phyloP scores from a whole-genome alignment of 2,329 filamentous ascomycete species.

The Podosphaera aphanis region DNA sequence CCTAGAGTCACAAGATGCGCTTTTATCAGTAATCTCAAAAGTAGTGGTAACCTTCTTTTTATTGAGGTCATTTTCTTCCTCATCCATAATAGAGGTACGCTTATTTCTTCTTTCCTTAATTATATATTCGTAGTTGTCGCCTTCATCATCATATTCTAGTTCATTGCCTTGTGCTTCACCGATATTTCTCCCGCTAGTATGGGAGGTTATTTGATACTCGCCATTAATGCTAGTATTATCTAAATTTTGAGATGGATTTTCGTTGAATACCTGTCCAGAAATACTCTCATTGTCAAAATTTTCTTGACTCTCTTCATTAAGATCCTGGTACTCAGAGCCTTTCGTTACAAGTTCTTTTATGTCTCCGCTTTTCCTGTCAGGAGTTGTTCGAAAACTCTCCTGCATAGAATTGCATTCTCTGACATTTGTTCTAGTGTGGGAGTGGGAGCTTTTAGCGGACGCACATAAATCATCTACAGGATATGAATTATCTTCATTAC shows the following conservation, averaged over 20 bases:
- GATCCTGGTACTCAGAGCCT: neutral
- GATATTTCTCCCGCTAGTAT: constrained; percentile 8
- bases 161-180: constrained; percentile 10
- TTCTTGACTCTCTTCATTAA: neutral
- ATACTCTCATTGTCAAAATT: neutral
- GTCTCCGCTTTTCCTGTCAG: no score
- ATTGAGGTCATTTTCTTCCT: neutral
- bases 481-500: neutral
- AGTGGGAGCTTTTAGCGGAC: neutral
- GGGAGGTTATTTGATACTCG: neutral
- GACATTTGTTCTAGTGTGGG: neutral
- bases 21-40: neutral
- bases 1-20: neutral
- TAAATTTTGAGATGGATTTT: constrained; percentile 10
- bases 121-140: constrained; percentile 4
- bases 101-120: neutral
- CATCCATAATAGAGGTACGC: neutral
- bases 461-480: neutral
- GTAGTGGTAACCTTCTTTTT: neutral
- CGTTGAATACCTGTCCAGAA: neutral
- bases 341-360: neutral
- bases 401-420: neutral
- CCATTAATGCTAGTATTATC: constrained; percentile 16
- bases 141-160: constrained; percentile 14
- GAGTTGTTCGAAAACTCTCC: no score